A percentile compares a stretch with the other conserved stretches of the same genome.
Conservation (phyloP, 2,329 filamentous ascomycete species). For the Sarocladium oryzae region DNA sequence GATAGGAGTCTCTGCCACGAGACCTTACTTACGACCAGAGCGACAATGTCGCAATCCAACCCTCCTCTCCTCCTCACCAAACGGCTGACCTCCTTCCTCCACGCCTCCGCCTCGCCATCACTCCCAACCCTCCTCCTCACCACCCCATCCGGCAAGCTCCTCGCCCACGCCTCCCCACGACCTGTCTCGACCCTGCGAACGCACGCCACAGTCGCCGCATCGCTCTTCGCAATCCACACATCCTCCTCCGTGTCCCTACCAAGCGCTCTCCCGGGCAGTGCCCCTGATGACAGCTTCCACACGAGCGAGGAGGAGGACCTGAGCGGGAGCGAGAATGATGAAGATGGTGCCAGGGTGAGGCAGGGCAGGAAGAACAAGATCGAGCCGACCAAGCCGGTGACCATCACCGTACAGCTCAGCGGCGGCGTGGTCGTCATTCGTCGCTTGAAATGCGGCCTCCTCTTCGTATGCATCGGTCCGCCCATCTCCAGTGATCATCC, state of each 20-base stretch:
- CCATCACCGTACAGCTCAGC: slow-evolving; percentile 53
- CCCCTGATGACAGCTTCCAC: slow-evolving; percentile 17
- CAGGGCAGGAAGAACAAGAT: slow-evolving; percentile 8
- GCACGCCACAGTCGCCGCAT: slow-evolving; percentile 58
- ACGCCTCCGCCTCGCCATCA: slow-evolving; percentile 48
- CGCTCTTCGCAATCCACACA: slow-evolving; percentile 53
- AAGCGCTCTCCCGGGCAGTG: slow-evolving; percentile 32
- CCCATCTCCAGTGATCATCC: slow-evolving; percentile 18
- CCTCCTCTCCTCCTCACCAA: slow-evolving; percentile 59
- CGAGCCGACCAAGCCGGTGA: slow-evolving; percentile 27
- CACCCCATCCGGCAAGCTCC: slow-evolving; percentile 54
- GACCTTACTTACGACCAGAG: too few relatives aligned
- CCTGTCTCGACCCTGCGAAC: slow-evolving; percentile 52
- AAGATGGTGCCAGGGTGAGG: slow-evolving; percentile 11
- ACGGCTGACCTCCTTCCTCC: slow-evolving; percentile 56
- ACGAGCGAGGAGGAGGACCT: slow-evolving; percentile 18
- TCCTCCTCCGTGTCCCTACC: slow-evolving; percentile 34
- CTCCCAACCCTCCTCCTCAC: slow-evolving; percentile 55
- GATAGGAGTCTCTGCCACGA: too few relatives aligned
- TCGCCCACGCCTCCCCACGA: slow-evolving; percentile 52
- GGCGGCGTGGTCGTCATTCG: slow-evolving; percentile 54
- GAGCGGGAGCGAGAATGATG: slow-evolving; percentile 18
- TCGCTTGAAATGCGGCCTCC: slow-evolving; percentile 49
- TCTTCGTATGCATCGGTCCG: slow-evolving; percentile 56
- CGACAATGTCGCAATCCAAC: slow-evolving; percentile 33